A percentile compares a stretch with the other conserved stretches of the same genome.
Evolutionary conservation across 306 rosid species (phyloP).

Genomic region (Castanopsis chinensis): DNA sequence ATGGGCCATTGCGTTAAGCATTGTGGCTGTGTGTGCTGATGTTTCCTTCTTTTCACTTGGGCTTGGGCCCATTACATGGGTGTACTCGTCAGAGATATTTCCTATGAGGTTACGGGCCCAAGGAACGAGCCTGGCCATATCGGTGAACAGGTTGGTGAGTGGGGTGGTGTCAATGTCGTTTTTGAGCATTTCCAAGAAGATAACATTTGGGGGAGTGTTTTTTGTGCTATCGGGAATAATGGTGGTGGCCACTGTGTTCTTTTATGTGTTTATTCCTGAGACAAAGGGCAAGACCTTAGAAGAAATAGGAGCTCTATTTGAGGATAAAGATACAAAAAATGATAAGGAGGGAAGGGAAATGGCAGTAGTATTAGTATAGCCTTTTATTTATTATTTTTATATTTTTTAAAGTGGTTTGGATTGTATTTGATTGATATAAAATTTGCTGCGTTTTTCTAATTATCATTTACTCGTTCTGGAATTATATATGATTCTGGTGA

Average conservation of each 20-base stretch:
- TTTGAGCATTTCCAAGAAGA: conserved; percentile 49
- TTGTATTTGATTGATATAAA: not conserved
- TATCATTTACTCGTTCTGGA: too few relatives aligned
- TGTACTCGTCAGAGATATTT: conserved; percentile 72
- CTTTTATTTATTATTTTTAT: too few relatives aligned
- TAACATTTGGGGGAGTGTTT: conserved; percentile 71
- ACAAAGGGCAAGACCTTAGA: conserved; percentile 83
- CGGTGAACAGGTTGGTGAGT: conserved; percentile 74
- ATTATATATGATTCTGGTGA: too few relatives aligned
- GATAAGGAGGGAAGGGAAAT: not conserved
- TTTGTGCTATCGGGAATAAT: conserved; percentile 52
- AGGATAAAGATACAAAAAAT: conserved; percentile 28
- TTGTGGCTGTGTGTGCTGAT: conserved; percentile 53
- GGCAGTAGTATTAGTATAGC: not conserved
- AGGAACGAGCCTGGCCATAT: conserved; percentile 60
- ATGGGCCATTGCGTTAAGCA: conserved; percentile 57
- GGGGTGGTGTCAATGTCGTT: conserved; percentile 71
- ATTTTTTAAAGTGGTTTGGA: not conserved
- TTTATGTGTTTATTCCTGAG: conserved; percentile 63
- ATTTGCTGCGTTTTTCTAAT: not conserved
- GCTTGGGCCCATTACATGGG: conserved; percentile 90
- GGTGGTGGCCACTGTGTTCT: conserved; percentile 56
- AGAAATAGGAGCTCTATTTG: conserved; percentile 60
- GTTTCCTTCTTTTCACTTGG: conserved; percentile 83
- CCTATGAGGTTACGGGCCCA: conserved; percentile 74